Evolutionary conservation across 2,329 filamentous ascomycete species (phyloP).

Genomic region (Hypoxylon sp.): DNA sequence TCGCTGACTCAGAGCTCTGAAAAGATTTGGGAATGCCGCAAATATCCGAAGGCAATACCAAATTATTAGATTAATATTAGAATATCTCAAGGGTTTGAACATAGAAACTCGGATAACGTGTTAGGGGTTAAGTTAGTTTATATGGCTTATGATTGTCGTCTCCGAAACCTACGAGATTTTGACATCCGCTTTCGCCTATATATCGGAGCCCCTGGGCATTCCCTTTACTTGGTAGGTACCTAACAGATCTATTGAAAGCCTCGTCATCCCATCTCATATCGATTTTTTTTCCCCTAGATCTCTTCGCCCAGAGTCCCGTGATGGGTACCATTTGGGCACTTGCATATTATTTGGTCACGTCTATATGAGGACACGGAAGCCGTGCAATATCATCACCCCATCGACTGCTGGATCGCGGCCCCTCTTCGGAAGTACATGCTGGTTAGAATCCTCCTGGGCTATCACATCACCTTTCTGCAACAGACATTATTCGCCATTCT

Average conservation of each 20-base stretch:
- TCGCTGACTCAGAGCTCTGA: neutral
- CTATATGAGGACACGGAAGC: neutral
- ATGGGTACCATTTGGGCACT: neutral
- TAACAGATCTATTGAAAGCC: neutral
- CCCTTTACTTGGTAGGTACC: neutral
- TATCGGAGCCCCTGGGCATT: neutral
- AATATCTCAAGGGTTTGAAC: neutral
- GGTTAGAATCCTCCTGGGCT: neutral
- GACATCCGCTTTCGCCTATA: neutral
- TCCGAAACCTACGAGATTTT: neutral
- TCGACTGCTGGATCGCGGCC: conserved; percentile 20
- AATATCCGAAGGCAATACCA: neutral
- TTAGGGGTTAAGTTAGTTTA: neutral
- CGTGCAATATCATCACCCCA: conserved; percentile 9
- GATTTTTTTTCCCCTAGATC: neutral
- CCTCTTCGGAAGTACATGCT: conserved; percentile 22
- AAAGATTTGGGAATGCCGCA: neutral
- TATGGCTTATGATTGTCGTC: neutral
- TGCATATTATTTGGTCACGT: neutral
- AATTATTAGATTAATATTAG: neutral
- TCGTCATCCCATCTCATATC: neutral
- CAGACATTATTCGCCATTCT: neutral
- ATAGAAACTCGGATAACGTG: neutral
- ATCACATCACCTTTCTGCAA: neutral
- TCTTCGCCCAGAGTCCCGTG: neutral